Base-by-base conservation (phyloP, 2,329 filamentous ascomycete genomes). In the Microcyclosporella mali region DNA sequence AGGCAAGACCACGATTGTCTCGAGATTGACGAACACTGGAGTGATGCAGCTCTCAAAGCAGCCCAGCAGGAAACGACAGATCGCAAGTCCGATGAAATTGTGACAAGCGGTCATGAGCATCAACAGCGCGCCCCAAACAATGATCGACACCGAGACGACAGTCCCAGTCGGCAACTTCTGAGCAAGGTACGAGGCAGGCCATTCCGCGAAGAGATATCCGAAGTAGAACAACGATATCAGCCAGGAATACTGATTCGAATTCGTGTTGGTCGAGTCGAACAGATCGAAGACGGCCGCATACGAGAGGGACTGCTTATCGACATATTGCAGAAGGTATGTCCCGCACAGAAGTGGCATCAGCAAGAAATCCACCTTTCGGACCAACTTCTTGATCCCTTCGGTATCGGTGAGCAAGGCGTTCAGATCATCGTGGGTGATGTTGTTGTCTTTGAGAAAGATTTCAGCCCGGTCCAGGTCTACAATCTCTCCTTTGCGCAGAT, bases 31-130 rank as follows among this genome's bases (percentile, higher is more conserved):
- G 37, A 57, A 57, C 11, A 52, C 50, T 1, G 55, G 53, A 70
- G 0, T 81, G 58, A 80, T 84, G 28, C 77, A 75, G 0, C 81
- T 78, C 59, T 86, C 82, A 53, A 85, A 85, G 45, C 83, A 74
- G 48, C 83, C 83, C 2, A 86, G 73, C 6, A 86, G 64, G 0
- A 78, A 82, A 15, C 83, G 74, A 11, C 83, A 75, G 1, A 70
- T 59, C 1, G 84, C 68, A 1, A 86, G 67, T 1, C 77, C 72
- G 0, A 68, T 63, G 51, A 85, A 85, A 58, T 71, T 78, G 39
- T 68, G 66, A 61, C 76, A 79, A 2, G 74, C 77, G 1, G 81
- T 74, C 46, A 83, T 81, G 46, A 76, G 71, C 6, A 77, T 76
- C 6, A 86, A 67, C 2, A 76, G 68, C 0, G 67, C 56, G 3